Evolutionary conservation across 768 basidiomycete genomes (phyloP).

Genomic region (Leccinellum rugosiceps): DNA sequence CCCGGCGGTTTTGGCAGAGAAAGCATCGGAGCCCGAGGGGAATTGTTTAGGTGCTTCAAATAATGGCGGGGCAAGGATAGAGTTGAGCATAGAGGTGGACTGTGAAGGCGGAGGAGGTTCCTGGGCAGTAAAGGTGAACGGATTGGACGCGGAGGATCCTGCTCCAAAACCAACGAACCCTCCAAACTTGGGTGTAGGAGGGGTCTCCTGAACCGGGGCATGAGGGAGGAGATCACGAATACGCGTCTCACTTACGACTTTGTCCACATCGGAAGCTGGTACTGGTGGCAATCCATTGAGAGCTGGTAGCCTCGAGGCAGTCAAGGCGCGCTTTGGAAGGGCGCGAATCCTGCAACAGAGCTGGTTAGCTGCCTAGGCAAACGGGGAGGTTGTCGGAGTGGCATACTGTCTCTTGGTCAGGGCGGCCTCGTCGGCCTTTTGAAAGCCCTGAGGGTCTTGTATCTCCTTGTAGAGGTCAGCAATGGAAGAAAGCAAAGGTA

Average conservation of each 20-base stretch:
- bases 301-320: constrained; percentile 19
- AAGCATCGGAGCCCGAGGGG: constrained; percentile 28
- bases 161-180: constrained; percentile 54
- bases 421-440: constrained; percentile 56
- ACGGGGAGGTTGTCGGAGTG: neutral
- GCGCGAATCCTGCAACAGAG: constrained; percentile 51
- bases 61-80: constrained; percentile 25
- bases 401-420: constrained; percentile 59
- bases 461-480: constrained; percentile 38
- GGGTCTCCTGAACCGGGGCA: constrained; percentile 16
- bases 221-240: constrained; percentile 15
- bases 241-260: constrained; percentile 24
- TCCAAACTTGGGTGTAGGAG: constrained; percentile 43
- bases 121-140: constrained; percentile 42
- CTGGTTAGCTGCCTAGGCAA: constrained; percentile 4
- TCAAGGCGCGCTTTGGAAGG: constrained; percentile 51
- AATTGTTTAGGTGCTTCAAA: neutral
- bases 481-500: neutral
- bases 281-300: constrained; percentile 26
- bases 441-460: constrained; percentile 42
- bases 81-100: constrained; percentile 7
- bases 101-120: constrained; percentile 13
- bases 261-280: constrained; percentile 20
- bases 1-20: constrained; percentile 10
- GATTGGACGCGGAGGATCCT: constrained; percentile 23